Conservation (phyloP, 73 alveolate species). For the Paramecium sonneborni region DNA sequence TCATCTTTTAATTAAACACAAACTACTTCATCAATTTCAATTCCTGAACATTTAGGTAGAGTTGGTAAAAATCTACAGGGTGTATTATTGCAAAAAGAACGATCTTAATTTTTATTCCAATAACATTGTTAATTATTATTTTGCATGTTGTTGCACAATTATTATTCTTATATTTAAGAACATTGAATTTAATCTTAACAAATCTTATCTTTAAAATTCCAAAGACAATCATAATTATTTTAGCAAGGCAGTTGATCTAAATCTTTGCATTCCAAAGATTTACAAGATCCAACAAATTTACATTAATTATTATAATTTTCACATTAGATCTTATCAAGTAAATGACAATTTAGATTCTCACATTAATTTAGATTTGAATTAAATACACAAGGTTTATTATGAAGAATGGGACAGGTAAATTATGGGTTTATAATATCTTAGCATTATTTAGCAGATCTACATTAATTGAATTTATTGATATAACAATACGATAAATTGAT, state of each 20-base stretch:
- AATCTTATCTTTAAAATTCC: background rate
- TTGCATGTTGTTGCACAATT: background rate
- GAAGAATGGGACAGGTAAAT: background rate
- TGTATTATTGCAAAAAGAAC: background rate
- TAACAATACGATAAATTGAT: background rate
- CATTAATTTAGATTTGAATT: background rate
- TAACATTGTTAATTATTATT: background rate
- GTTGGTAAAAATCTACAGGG: background rate
- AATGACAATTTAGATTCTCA: background rate
- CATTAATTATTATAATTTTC: background rate
- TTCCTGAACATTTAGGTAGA: background rate
- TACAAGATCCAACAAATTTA: background rate
- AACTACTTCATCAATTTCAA: background rate
- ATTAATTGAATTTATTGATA: background rate
- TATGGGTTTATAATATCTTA: background rate
- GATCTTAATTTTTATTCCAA: background rate
- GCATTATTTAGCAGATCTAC: background rate
- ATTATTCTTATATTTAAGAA: background rate
- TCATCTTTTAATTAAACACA: background rate
- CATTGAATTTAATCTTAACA: background rate
- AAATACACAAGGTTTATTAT: background rate
- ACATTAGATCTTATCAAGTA: background rate
- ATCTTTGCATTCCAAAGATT: background rate
- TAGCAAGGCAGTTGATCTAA: background rate
- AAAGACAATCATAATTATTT: background rate